Base-by-base conservation (phyloP, 2,329 filamentous ascomycete genomes). In the Cytospora piceae region DNA sequence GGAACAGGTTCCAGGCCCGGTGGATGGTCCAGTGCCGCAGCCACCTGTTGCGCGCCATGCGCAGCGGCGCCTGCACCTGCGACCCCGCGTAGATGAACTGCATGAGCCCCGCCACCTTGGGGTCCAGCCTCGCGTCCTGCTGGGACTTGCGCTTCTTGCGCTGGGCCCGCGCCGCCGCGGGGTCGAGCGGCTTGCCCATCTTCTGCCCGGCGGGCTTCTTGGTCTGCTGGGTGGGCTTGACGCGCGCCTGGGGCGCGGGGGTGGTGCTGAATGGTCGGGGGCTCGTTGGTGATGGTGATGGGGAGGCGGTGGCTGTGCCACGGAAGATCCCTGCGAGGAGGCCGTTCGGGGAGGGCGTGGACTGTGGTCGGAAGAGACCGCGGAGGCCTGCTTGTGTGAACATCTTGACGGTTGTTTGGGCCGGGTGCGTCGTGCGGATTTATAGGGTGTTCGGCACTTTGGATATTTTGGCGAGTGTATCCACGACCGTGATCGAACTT, bases 1-100 rank as follows among this genome's bases (percentile, higher is more conserved):
- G 88, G 79, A 90, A 90, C 34, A 98, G 83, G 73, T 92, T 85
- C 93, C 94, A 98, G 27, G 94, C 94, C 72, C 95, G 93, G 83
- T 98, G 94, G 78, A 99, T 98, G 60, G 95, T 98, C 95, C 95
- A 99, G 83, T 99, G 95, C 56, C 95, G 92, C 70, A 99, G 88
- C 78, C 88, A 86, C 64, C 95, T 89, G 78, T 90, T 91, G 72
- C 94, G 93, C 51, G 88, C 93, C 85, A 98, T 94, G 73, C 93
- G 90, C 70, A 99, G 86, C 0, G 95, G 94, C 0, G 85, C 80
- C 6, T 84, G 85, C 0, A 68, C 54, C 34, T 73, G 73, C 46
- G 70, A 72, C 24, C 75, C 72, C 55, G 74, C 70, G 62, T 73
- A 72, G 12, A 78, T 68, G 65, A 73, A 74, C 58, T 71, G 71